phyloP scores from a whole-genome alignment of 495 filamentous ascomycete genomes.

The Lasiosphaeriaceae sp. region DNA sequence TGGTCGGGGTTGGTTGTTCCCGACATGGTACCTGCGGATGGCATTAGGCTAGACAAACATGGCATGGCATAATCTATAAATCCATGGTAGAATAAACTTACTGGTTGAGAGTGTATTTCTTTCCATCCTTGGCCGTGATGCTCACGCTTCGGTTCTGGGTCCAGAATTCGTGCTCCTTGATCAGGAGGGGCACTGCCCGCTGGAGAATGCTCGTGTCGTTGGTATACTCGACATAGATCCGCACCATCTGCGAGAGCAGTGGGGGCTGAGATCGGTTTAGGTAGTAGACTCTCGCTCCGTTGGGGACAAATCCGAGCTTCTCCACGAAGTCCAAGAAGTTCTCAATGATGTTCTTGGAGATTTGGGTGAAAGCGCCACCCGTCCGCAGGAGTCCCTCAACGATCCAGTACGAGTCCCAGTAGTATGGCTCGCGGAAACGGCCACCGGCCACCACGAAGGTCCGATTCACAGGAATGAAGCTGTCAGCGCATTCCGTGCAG shows the following conservation, averaged over 20 bases:
- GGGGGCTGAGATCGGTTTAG: slow-evolving; percentile 48
- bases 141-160: slow-evolving; percentile 38
- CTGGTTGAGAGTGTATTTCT: slow-evolving; percentile 40
- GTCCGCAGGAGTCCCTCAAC: slow-evolving; percentile 47
- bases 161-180: slow-evolving; percentile 49
- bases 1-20: slow-evolving; percentile 47
- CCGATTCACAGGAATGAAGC: slow-evolving; percentile 49
- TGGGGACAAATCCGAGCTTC: slow-evolving; percentile 47
- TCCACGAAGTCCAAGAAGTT: slow-evolving; percentile 51
- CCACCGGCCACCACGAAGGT: slow-evolving; percentile 51
- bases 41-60: neutral
- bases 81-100: slow-evolving; percentile 20
- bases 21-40: slow-evolving; percentile 36
- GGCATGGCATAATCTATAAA: neutral
- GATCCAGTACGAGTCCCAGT: slow-evolving; percentile 54
- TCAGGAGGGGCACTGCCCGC: slow-evolving; percentile 42
- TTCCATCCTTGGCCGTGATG: slow-evolving; percentile 27
- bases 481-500: slow-evolving; percentile 43
- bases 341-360: slow-evolving; percentile 48
- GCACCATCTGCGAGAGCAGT: slow-evolving; percentile 47
- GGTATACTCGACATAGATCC: slow-evolving; percentile 45
- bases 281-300: slow-evolving; percentile 47
- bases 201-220: slow-evolving; percentile 46
- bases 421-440: slow-evolving; percentile 49
- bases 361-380: slow-evolving; percentile 43